These are phyloP conservation scores for Iris macrosiphon DNA, from an alignment of 106 monocot genomes.

Conservation along the genomic window DNA sequence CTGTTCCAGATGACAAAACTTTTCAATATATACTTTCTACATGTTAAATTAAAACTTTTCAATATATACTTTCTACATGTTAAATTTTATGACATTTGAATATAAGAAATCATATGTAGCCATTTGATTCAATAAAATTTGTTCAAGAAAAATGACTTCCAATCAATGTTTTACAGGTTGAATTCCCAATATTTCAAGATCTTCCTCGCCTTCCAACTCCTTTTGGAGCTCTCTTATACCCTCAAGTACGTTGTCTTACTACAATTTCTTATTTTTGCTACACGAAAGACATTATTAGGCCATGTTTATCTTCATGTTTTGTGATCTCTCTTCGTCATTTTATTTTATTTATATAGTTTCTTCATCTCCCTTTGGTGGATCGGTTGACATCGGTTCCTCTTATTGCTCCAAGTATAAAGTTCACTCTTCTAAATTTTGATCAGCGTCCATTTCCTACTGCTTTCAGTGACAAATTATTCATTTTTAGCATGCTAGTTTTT, in stretches of 20 bases:
- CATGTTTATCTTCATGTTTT: neutral
- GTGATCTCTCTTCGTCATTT: neutral
- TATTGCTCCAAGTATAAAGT: slow-evolving; percentile 43
- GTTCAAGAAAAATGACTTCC: neutral
- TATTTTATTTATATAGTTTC: slow-evolving; percentile 28
- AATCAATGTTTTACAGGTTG: slow-evolving; percentile 26
- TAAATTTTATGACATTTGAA: too few species aligned
- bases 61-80: too few species aligned
- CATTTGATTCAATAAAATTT: too few species aligned
- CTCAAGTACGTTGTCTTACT: slow-evolving; percentile 44
- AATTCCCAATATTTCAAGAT: slow-evolving; percentile 66
- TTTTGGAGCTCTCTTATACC: slow-evolving; percentile 53
- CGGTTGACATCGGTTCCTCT: slow-evolving; percentile 57
- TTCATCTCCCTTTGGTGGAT: slow-evolving; percentile 45
- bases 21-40: too few species aligned
- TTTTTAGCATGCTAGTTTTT: neutral
- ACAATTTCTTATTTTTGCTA: neutral
- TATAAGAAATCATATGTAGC: too few species aligned
- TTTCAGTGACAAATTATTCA: neutral
- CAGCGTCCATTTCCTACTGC: neutral
- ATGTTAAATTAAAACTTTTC: too few species aligned
- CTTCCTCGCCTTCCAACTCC: slow-evolving; percentile 55
- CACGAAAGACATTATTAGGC: neutral
- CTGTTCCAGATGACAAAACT: too few species aligned
- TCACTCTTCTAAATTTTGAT: neutral